Percentiles rank a stretch among this genome's conserved stretches.
Evolutionary conservation across 192 early-diverging fungal species (phyloP).

Genomic region (Phlyctochytrium planicorne): DNA sequence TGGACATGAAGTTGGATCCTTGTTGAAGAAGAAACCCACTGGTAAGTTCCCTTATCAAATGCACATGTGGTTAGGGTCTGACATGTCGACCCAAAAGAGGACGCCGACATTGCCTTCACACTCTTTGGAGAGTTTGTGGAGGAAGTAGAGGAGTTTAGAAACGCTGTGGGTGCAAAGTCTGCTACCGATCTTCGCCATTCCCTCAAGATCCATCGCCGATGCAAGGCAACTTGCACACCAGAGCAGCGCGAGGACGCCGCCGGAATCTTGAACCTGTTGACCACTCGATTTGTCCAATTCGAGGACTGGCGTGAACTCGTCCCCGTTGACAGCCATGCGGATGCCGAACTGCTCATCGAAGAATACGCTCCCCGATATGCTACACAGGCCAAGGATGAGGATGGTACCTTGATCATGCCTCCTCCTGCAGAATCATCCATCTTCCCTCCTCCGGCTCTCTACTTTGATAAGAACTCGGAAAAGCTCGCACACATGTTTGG

Average conservation of each 20-base stretch:
- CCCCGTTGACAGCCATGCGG: conserved; percentile 72
- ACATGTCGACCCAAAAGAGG: conserved; percentile 29
- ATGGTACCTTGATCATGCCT: conserved; percentile 41
- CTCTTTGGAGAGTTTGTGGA: conserved; percentile 95
- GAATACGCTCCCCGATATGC: conserved; percentile 55
- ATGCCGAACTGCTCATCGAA: conserved; percentile 70
- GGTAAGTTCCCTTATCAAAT: neutral
- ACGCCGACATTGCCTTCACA: conserved; percentile 82
- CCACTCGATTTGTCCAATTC: conserved; percentile 74
- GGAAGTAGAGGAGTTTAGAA: conserved; percentile 90
- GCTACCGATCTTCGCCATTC: conserved; percentile 75
- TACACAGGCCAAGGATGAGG: conserved; percentile 23
- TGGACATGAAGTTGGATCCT: conserved; percentile 42
- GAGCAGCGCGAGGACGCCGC: conserved; percentile 76
- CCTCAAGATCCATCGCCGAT: conserved; percentile 75
- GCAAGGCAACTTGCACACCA: conserved; percentile 59
- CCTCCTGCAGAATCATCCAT: conserved; percentile 40
- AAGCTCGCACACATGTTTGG: conserved; percentile 84
- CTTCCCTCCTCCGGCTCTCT: conserved; percentile 63
- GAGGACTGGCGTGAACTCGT: conserved; percentile 90
- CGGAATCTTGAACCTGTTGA: conserved; percentile 76
- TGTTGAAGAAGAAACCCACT: conserved; percentile 29
- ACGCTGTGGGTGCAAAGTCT: conserved; percentile 73
- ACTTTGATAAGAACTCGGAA: conserved; percentile 92
- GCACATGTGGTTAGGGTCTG: neutral